Evolutionary conservation across 176 grass and related monocot species (phyloP).

Genomic region (Stipa capillata): DNA sequence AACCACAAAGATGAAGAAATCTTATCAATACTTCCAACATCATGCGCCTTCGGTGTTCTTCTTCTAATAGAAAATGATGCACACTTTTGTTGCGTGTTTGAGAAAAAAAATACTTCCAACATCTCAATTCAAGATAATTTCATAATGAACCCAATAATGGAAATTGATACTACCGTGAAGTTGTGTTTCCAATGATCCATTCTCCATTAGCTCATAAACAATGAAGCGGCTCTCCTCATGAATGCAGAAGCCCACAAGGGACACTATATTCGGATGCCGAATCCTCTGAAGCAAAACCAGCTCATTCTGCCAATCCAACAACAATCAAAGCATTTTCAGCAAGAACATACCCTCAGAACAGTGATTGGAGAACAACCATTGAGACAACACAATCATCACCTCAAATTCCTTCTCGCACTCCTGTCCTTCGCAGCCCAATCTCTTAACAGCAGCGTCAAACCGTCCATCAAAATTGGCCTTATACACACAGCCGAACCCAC

Average conservation of each 20-base stretch:
- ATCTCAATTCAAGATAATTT: neutral
- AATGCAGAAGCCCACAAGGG: conserved; percentile 83
- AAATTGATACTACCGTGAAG: conserved; percentile 57
- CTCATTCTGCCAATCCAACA: conserved; percentile 62
- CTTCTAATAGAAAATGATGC: too few relatives aligned
- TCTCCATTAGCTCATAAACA: conserved; percentile 88
- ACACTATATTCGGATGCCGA: conserved; percentile 80
- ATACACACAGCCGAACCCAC: conserved; percentile 73
- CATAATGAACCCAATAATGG: neutral
- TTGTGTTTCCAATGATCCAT: conserved; percentile 75
- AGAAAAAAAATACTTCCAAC: neutral
- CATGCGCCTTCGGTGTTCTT: too few relatives aligned
- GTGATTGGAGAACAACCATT: neutral
- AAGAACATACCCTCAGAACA: neutral
- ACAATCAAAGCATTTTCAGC: neutral
- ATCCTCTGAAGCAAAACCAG: conserved; percentile 83
- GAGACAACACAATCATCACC: conserved; percentile 29
- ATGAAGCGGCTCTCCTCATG: conserved; percentile 54
- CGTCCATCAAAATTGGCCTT: conserved; percentile 75
- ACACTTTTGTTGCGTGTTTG: too few relatives aligned
- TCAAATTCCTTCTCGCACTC: conserved; percentile 76
- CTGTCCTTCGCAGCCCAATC: conserved; percentile 24
- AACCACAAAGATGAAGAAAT: neutral
- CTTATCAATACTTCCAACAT: neutral
- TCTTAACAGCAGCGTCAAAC: conserved; percentile 59